These are phyloP conservation scores for Diversispora eburnea DNA, from an alignment of 192 early-diverging fungal species.

Conservation along the genomic window DNA sequence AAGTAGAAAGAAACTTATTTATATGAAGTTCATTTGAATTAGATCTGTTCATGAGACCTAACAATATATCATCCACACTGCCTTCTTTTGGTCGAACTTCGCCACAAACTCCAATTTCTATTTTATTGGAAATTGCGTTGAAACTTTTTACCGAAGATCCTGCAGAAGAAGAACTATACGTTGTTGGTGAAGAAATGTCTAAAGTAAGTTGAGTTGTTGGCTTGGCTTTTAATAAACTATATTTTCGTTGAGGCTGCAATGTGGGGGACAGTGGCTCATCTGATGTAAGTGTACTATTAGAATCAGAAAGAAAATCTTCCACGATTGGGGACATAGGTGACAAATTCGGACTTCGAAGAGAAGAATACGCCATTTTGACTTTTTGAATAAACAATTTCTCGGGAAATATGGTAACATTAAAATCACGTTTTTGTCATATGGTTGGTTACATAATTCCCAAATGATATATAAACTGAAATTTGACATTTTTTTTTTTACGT, in stretches of 20 bases:
- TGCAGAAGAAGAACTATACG: slow-evolving; percentile 14
- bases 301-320: slow-evolving; percentile 26
- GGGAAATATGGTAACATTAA: no score
- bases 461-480: no score
- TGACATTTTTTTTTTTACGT: no score
- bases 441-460: no score
- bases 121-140: slow-evolving; percentile 17
- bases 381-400: no score
- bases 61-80: slow-evolving; percentile 11
- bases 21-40: neutral
- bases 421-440: no score
- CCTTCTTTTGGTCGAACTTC: slow-evolving; percentile 4
- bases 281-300: slow-evolving; percentile 17
- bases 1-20: neutral
- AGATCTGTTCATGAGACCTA: slow-evolving; percentile 19
- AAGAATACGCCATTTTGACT: neutral
- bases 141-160: slow-evolving; percentile 25
- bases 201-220: slow-evolving; percentile 24
- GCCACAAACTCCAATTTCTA: slow-evolving; percentile 3
- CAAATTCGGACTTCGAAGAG: neutral
- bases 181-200: neutral
- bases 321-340: slow-evolving; percentile 19
- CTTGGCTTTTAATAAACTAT: slow-evolving; percentile 8
- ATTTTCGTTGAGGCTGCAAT: slow-evolving; percentile 12
- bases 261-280: slow-evolving; percentile 11